Conservation (phyloP, 176 grass and related monocot genomes). For the Chloris gayana region DNA sequence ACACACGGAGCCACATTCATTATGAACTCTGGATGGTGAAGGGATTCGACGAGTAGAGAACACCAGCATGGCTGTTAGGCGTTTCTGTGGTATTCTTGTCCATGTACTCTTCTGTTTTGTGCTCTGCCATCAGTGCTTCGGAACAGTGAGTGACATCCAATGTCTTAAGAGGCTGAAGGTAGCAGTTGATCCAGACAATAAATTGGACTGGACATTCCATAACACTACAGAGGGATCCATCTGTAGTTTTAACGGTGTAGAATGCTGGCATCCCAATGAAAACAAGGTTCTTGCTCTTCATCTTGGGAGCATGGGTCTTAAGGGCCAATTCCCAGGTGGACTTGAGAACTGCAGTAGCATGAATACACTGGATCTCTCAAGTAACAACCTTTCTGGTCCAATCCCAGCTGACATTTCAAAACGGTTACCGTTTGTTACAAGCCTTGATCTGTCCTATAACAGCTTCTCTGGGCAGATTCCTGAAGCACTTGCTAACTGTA, state of each 20-base stretch:
- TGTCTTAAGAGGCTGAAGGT: slow-evolving; percentile 60
- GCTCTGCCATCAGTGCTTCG: slow-evolving; percentile 35
- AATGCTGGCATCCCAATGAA: slow-evolving; percentile 96
- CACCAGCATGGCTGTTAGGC: slow-evolving; percentile 27
- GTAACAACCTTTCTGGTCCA: slow-evolving; percentile 70
- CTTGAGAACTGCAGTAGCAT: slow-evolving; percentile 91
- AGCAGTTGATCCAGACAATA: slow-evolving; percentile 59
- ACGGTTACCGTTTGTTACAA: slow-evolving; percentile 62
- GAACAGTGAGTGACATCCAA: slow-evolving; percentile 51
- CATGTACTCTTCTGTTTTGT: slow-evolving; percentile 28
- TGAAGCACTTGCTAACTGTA: slow-evolving; percentile 57
- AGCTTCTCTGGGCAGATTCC: slow-evolving; percentile 88
- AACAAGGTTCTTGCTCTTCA: slow-evolving; percentile 72
- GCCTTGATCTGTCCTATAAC: slow-evolving; percentile 88
- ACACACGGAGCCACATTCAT: slow-evolving; percentile 8
- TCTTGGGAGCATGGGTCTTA: slow-evolving; percentile 81
- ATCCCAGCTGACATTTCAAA: slow-evolving; percentile 71
- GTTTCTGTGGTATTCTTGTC: background rate
- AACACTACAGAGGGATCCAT: slow-evolving; percentile 71
- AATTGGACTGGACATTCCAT: slow-evolving; percentile 60
- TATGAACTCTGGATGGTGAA: slow-evolving; percentile 6
- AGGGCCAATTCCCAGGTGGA: slow-evolving; percentile 70
- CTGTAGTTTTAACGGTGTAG: slow-evolving; percentile 77
- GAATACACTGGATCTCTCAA: slow-evolving; percentile 81
- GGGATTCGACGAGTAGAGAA: slow-evolving; percentile 10